Conservation (phyloP, 78 protist species). For the Salpingoeca rosetta region DNA sequence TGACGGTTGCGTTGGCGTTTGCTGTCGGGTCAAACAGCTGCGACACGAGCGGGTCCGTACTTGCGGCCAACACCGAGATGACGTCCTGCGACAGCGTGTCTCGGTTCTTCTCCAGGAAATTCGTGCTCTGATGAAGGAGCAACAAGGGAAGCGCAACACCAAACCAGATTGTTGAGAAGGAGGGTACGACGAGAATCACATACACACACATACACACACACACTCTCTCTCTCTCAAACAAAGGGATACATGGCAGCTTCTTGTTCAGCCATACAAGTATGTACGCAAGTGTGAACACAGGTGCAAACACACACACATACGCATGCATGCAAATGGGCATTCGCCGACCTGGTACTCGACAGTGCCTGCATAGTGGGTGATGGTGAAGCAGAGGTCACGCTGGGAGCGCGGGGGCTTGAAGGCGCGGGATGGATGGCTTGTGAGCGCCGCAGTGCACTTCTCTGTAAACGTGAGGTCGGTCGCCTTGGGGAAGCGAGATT, state of each 20-base stretch:
- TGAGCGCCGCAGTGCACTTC: constrained; percentile 21
- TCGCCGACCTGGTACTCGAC: constrained; percentile 59
- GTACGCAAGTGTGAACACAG: too few relatives aligned
- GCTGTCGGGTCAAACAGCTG: background rate
- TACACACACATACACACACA: too few relatives aligned
- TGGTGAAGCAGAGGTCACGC: constrained; percentile 14
- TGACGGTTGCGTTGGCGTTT: too few relatives aligned
- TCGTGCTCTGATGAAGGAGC: background rate
- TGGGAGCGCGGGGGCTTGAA: constrained; percentile 10
- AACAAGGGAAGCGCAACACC: too few relatives aligned
- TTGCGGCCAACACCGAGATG: constrained; percentile 21
- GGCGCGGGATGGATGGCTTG: background rate
- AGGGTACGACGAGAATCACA: too few relatives aligned
- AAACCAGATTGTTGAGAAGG: too few relatives aligned
- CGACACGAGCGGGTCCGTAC: background rate
- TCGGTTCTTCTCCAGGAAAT: constrained; percentile 59
- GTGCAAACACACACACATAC: too few relatives aligned
- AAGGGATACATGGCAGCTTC: too few relatives aligned
- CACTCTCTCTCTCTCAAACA: too few relatives aligned
- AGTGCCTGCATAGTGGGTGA: constrained; percentile 72
- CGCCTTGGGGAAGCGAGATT: constrained; percentile 46
- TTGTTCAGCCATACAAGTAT: constrained; percentile 78
- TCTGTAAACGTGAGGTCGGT: constrained; percentile 34
- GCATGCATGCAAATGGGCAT: too few relatives aligned
- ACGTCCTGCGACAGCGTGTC: constrained; percentile 59